Evolutionary conservation across 1,284 basidiomycete species (phyloP).

Genomic region (Ganoderma multipileum): DNA sequence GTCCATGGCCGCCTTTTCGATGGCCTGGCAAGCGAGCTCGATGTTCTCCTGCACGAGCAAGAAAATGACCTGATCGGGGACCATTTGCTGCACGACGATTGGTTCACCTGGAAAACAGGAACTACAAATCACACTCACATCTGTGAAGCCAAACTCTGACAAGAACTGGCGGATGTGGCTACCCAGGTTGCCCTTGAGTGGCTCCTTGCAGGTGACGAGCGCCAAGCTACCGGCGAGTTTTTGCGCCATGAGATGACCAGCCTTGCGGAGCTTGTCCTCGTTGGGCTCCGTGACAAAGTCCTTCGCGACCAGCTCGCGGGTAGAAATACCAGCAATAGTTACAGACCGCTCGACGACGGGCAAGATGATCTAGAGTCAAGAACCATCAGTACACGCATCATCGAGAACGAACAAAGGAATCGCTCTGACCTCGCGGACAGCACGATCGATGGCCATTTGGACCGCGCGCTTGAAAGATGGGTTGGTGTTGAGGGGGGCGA

Average conservation of each 20-base stretch:
- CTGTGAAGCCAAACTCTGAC: constrained; percentile 86
- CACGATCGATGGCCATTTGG: constrained; percentile 91
- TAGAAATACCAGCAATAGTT: constrained; percentile 98
- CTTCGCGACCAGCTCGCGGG: constrained; percentile 93
- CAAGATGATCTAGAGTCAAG: constrained; percentile 77
- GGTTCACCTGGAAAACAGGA: background rate
- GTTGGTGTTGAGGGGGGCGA: constrained; percentile 78
- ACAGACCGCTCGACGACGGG: constrained; percentile 99
- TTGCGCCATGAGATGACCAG: constrained; percentile 96
- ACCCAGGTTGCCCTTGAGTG: constrained; percentile 92
- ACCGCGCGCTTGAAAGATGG: constrained; percentile 92
- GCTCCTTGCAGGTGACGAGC: constrained; percentile 98
- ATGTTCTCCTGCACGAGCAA: constrained; percentile 94
- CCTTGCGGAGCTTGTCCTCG: constrained; percentile 90
- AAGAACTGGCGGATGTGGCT: constrained; percentile 86
- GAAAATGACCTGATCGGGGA: constrained; percentile 75
- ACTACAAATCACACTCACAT: constrained; percentile 51
- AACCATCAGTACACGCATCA: constrained; percentile 3
- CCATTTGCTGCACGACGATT: constrained; percentile 50
- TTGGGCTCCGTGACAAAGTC: constrained; percentile 96
- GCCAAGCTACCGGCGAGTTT: constrained; percentile 97
- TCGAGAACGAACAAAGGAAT: background rate
- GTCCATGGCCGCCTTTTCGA: constrained; percentile 99
- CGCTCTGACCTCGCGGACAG: constrained; percentile 85
- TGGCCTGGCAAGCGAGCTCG: constrained; percentile 92